A percentile compares a stretch with the other conserved stretches of the same genome.
Conservation (phyloP, 2,329 filamentous ascomycete genomes). For the Bipolaris cookei region DNA sequence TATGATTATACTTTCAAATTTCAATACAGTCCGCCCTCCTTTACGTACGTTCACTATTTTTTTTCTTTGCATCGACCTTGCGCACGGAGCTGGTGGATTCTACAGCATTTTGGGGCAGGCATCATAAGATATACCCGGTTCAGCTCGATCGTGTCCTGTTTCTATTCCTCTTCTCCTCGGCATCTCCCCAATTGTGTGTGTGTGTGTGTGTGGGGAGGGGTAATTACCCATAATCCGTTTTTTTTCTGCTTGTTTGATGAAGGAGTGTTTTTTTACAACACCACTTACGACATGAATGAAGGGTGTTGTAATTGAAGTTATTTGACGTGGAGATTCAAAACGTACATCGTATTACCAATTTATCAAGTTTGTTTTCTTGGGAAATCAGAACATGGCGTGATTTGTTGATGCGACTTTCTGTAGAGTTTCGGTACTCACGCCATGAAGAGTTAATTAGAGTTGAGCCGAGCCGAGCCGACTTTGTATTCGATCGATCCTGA, state of each 20-base stretch:
- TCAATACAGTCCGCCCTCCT: background rate
- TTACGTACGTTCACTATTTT: conserved; percentile 1
- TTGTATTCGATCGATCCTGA: no score
- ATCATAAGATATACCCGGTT: conserved; percentile 20
- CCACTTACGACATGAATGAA: conserved; percentile 4
- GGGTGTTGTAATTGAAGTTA: background rate
- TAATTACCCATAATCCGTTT: conserved; percentile 4
- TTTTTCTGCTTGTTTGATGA: background rate
- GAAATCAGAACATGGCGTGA: background rate
- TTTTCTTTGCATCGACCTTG: conserved; percentile 7
- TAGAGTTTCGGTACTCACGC: background rate
- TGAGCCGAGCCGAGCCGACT: no score
- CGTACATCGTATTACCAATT: conserved; percentile 1
- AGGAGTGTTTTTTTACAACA: background rate
- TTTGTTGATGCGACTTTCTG: background rate
- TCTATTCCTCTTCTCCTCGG: background rate
- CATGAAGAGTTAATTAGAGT: no score
- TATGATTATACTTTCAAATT: conserved; percentile 7
- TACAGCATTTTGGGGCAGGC: conserved; percentile 15
- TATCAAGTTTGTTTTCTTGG: background rate
- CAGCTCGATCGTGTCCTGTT: conserved; percentile 16
- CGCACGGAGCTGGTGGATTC: conserved; percentile 14
- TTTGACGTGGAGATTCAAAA: background rate
- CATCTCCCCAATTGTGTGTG: background rate
- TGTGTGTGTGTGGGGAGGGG: no score